Evolutionary conservation across 78 protist genomes (phyloP).

Genomic region (Kipferlia bialata): DNA sequence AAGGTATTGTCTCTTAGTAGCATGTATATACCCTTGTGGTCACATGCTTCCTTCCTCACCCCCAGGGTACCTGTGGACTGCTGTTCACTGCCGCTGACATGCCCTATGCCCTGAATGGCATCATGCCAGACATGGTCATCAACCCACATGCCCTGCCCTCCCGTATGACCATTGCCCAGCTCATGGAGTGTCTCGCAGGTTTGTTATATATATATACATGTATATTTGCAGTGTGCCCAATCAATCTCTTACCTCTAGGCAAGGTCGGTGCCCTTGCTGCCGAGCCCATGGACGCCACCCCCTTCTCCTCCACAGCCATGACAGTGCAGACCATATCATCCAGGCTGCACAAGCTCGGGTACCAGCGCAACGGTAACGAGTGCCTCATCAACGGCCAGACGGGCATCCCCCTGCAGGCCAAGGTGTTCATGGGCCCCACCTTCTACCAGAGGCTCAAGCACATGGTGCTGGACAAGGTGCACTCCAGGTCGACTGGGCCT

Average conservation of each 20-base stretch:
- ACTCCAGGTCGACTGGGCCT: constrained; percentile 94
- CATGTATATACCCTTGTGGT: too few relatives aligned
- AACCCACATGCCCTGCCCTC: constrained; percentile 99
- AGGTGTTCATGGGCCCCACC: constrained; percentile 85
- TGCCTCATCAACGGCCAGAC: constrained; percentile 85
- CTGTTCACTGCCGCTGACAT: constrained; percentile 92
- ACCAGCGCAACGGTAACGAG: constrained; percentile 80
- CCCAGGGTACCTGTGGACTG: constrained; percentile 97
- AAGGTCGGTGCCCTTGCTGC: constrained; percentile 58
- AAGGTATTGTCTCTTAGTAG: too few relatives aligned
- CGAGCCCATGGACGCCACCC: constrained; percentile 84
- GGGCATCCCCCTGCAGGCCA: constrained; percentile 47
- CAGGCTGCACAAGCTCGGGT: constrained; percentile 61
- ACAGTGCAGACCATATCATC: constrained; percentile 61
- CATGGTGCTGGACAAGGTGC: constrained; percentile 96
- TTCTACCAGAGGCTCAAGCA: constrained; percentile 98
- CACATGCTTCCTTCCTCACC: too few relatives aligned
- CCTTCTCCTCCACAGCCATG: constrained; percentile 73
- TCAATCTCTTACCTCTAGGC: too few relatives aligned
- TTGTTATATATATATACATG: too few relatives aligned
- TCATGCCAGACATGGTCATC: constrained; percentile 92
- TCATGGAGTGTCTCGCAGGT: constrained; percentile 94
- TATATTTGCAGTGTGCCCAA: too few relatives aligned
- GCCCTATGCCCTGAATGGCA: constrained; percentile 87
- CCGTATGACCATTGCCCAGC: constrained; percentile 99